Percentiles rank a stretch among this genome's conserved stretches.
Evolutionary conservation across 1,284 basidiomycete species (phyloP).

Genomic region (Tremellales sp.): DNA sequence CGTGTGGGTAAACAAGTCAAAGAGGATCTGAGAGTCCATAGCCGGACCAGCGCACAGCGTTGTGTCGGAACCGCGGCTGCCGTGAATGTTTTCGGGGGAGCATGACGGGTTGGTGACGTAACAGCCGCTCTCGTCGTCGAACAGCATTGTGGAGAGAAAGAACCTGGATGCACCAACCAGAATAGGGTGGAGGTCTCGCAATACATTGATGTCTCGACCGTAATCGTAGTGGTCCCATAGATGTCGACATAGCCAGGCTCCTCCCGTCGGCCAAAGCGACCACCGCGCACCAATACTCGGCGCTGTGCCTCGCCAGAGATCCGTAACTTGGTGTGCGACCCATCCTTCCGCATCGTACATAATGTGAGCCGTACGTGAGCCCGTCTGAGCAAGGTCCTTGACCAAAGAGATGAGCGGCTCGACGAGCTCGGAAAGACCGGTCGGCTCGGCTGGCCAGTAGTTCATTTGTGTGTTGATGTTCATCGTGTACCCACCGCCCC

Average conservation of each 20-base stretch:
- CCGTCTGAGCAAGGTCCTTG: slow-evolving; percentile 4
- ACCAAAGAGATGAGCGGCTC: slow-evolving; percentile 6
- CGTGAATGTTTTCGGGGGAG: slow-evolving; percentile 10
- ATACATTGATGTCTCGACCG: background rate
- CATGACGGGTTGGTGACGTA: slow-evolving; percentile 6
- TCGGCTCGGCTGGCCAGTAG: slow-evolving; percentile 9
- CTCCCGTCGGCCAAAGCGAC: slow-evolving; percentile 8
- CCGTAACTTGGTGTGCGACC: slow-evolving; percentile 11
- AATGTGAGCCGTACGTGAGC: background rate
- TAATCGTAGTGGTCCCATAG: slow-evolving; percentile 9
- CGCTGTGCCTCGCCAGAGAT: slow-evolving; percentile 7
- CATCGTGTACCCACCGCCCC: slow-evolving; percentile 10
- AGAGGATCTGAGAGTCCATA: slow-evolving; percentile 9
- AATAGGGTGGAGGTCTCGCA: slow-evolving; percentile 1
- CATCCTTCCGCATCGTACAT: slow-evolving; percentile 11
- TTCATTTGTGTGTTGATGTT: slow-evolving; percentile 19
- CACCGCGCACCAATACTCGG: slow-evolving; percentile 3
- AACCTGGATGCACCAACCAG: slow-evolving; percentile 1
- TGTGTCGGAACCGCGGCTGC: background rate
- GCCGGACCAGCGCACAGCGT: slow-evolving; percentile 9
- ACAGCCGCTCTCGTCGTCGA: background rate
- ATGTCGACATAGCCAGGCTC: slow-evolving; percentile 7
- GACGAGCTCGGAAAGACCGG: background rate
- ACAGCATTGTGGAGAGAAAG: slow-evolving; percentile 2
- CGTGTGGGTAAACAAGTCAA: slow-evolving; percentile 2